These are phyloP conservation scores for Epichloe amarillans DNA, from an alignment of 2,329 filamentous ascomycete genomes.

Conservation along the genomic window DNA sequence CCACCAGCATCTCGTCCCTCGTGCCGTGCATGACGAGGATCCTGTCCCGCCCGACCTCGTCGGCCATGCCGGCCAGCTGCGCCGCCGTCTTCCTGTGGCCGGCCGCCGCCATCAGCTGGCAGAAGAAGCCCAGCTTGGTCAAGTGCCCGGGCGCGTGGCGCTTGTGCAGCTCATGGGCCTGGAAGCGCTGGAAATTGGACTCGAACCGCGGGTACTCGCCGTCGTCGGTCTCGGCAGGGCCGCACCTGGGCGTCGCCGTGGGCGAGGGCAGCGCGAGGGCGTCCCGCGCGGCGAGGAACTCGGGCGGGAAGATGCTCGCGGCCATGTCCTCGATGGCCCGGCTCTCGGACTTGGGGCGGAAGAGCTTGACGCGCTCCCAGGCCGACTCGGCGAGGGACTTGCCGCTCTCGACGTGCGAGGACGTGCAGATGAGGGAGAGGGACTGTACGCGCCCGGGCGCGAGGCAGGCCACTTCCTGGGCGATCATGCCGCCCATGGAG, in stretches of 20 bases:
- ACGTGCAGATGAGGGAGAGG: slow-evolving; percentile 48
- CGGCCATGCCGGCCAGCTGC: slow-evolving; percentile 52
- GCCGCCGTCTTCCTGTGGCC: slow-evolving; percentile 63
- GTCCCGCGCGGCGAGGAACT: slow-evolving; percentile 44
- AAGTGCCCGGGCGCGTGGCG: slow-evolving; percentile 46
- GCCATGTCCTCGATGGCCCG: slow-evolving; percentile 51
- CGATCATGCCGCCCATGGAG: slow-evolving; percentile 85
- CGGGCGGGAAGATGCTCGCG: slow-evolving; percentile 48
- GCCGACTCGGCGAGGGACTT: slow-evolving; percentile 53
- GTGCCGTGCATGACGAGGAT: slow-evolving; percentile 71
- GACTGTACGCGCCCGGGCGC: slow-evolving; percentile 39
- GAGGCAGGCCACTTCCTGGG: slow-evolving; percentile 59
- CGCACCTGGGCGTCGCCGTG: slow-evolving; percentile 26
- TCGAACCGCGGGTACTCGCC: slow-evolving; percentile 43
- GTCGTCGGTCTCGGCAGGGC: slow-evolving; percentile 13
- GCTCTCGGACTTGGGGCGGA: slow-evolving; percentile 60
- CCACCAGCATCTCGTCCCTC: slow-evolving; percentile 63
- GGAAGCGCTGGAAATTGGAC: slow-evolving; percentile 70
- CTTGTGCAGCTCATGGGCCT: slow-evolving; percentile 67
- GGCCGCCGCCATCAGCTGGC: slow-evolving; percentile 65
- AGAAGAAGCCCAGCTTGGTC: slow-evolving; percentile 52
- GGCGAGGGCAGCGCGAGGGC: slow-evolving; percentile 44
- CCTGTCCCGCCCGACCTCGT: slow-evolving; percentile 55
- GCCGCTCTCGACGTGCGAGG: slow-evolving; percentile 45
- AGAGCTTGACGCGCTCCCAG: slow-evolving; percentile 36